Percentiles rank a stretch among this genome's conserved stretches.
These are phyloP conservation scores for Sphaerostilbella broomeana DNA, from an alignment of 2,329 filamentous ascomycete species.

Conservation along the genomic window DNA sequence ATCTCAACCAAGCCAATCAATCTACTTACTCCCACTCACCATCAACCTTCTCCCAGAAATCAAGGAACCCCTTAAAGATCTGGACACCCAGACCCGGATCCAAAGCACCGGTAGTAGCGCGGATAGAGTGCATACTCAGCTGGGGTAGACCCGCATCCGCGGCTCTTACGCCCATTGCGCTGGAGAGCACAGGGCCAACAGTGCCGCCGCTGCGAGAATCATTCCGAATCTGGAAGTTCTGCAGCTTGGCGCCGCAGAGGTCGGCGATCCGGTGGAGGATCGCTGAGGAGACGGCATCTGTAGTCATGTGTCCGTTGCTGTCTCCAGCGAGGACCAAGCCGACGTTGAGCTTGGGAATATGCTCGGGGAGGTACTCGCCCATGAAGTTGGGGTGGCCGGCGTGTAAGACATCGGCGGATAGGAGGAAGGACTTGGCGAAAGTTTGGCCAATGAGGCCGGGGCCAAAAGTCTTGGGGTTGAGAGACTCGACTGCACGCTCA, in stretches of 20 bases:
- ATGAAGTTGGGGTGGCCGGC: constrained; percentile 94
- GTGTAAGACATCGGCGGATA: constrained; percentile 90
- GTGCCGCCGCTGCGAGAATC: constrained; percentile 86
- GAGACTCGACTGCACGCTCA: constrained; percentile 70
- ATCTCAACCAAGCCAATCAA: no score
- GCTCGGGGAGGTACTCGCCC: constrained; percentile 72
- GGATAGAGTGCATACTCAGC: constrained; percentile 87
- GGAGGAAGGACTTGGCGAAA: constrained; percentile 84
- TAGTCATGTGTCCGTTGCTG: constrained; percentile 93
- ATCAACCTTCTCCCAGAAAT: constrained; percentile 79
- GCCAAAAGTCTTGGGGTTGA: constrained; percentile 48
- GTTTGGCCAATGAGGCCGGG: constrained; percentile 68
- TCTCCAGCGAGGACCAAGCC: constrained; percentile 76
- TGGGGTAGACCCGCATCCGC: constrained; percentile 88
- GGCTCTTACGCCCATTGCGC: constrained; percentile 70
- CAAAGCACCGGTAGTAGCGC: constrained; percentile 77
- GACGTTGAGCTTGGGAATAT: constrained; percentile 82
- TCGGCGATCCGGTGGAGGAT: constrained; percentile 74
- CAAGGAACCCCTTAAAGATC: constrained; percentile 84
- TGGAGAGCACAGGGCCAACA: constrained; percentile 85
- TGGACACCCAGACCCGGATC: constrained; percentile 85
- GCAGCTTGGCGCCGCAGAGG: constrained; percentile 62
- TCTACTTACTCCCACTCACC: constrained; percentile 61
- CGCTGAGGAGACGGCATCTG: constrained; percentile 77
- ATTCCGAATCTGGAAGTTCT: constrained; percentile 92